Base-by-base conservation (phyloP, 176 grass and related monocot genomes). In the Juncus effusus region DNA sequence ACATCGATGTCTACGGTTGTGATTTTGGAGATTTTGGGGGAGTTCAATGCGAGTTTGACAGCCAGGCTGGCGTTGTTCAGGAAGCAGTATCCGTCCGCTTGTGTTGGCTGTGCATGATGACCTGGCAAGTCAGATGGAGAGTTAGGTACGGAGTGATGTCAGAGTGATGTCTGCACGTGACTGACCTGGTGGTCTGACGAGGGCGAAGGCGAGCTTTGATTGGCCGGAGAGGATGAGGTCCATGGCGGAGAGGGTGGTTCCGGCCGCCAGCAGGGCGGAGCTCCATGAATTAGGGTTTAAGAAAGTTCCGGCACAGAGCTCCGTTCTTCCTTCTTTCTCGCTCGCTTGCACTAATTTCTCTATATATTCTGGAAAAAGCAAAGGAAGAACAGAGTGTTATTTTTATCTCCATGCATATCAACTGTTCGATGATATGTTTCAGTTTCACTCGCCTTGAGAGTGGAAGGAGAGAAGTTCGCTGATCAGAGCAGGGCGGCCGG, bases 11-110 rank as follows among this genome's bases (percentile, higher is more conserved):
- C 93, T 42, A 96, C 62, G 4, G 90, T 62, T 0, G 64, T 82
- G 42, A 91, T 70, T 62, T 79, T 96, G 40, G 60, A 6, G 7
- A 78, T 71, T 47, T 47, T 47, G 28, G 91, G 73, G 47, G 72
- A 80, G 74, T 97, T 76, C 56, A 91, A 54, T 79, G 93, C 93
- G 42, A 96, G 72, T 5, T 91, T 69, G 65, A 86, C 82, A 2
- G 93, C 85, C 16, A 91, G 67, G 5, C 85, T 85, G 1, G 93
- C 93, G 50, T 96, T 92, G 75, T 96, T 96, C 12, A 96, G 88
- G 16, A 96, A 91, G 79, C 93, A 96, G 64, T 86, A 96, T 5
- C 93, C 85, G 53, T 96, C 88, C 0, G 93, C 93, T 16, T 10
- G 71, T 74, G 74, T 57, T 3, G 93, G 88, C 4, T 92, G 93